Conservation (phyloP, 352 stramenopile species). For the Pythium aquatile region DNA sequence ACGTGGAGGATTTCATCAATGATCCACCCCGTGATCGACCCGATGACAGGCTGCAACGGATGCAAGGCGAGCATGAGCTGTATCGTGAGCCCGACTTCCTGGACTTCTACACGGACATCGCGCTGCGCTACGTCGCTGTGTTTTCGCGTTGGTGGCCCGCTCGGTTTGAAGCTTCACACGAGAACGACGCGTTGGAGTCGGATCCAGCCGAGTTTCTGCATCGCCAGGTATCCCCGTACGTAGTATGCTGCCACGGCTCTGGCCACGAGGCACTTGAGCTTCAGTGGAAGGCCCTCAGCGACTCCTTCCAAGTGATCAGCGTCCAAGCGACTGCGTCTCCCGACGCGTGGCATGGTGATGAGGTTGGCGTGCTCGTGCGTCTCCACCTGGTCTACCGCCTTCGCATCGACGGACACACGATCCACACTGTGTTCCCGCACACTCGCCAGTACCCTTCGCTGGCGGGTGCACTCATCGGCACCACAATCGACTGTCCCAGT, state of each 20-base stretch:
- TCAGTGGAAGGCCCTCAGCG: conserved; percentile 3
- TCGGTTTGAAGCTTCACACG: neutral
- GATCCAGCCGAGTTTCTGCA: conserved; percentile 10
- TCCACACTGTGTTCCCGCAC: conserved; percentile 16
- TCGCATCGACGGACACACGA: conserved; percentile 2
- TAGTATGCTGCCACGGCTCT: neutral
- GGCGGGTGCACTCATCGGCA: conserved; percentile 1
- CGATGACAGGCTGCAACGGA: too few species aligned
- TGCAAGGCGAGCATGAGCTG: too few species aligned
- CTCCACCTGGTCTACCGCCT: conserved; percentile 13
- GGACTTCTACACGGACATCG: conserved; percentile 1
- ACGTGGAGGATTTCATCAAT: neutral
- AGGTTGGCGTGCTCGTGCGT: neutral
- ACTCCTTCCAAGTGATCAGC: conserved; percentile 8
- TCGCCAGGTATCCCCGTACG: conserved; percentile 4
- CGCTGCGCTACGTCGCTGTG: conserved; percentile 6
- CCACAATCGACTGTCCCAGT: conserved; percentile 11
- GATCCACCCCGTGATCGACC: too few species aligned
- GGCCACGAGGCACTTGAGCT: conserved; percentile 11
- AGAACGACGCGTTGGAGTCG: neutral
- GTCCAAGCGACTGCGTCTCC: neutral
- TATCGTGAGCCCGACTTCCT: neutral
- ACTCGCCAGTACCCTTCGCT: neutral
- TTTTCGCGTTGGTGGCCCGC: conserved; percentile 5
- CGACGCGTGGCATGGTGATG: neutral